Percentiles rank a stretch among this genome's conserved stretches.
Evolutionary conservation across 306 rosid genomes (phyloP).

Genomic region (Prunus mongolica): DNA sequence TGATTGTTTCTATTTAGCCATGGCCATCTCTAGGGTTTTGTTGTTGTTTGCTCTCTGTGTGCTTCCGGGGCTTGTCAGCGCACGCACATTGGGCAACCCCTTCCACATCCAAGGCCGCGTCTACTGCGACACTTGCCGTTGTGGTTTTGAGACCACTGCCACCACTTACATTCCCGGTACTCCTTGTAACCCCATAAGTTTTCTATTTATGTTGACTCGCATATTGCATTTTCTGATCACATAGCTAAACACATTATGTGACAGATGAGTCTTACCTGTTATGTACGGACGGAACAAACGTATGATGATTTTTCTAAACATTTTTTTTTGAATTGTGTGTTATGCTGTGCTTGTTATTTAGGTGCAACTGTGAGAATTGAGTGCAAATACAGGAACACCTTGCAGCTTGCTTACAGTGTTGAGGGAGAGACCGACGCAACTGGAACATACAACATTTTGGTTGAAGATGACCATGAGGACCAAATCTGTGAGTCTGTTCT

Average conservation of each 20-base stretch:
- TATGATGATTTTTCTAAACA: too few species aligned
- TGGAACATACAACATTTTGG: constrained; percentile 44
- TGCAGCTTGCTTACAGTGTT: constrained; percentile 23
- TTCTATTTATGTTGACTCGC: too few species aligned
- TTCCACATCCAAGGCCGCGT: constrained; percentile 41
- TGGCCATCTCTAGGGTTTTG: constrained; percentile 7
- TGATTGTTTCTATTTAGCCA: not conserved
- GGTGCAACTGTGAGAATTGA: constrained; percentile 62
- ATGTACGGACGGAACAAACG: too few species aligned
- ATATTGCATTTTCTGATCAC: too few species aligned
- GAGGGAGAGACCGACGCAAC: constrained; percentile 44
- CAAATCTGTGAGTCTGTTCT: constrained; percentile 44
- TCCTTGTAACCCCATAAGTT: too few species aligned
- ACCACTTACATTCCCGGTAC: constrained; percentile 44
- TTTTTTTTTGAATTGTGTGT: too few species aligned
- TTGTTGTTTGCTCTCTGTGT: constrained; percentile 35
- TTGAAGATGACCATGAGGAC: constrained; percentile 54
- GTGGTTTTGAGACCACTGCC: constrained; percentile 70
- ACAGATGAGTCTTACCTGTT: too few species aligned
- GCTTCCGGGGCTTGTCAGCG: constrained; percentile 19
- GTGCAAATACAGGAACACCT: constrained; percentile 46
- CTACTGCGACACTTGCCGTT: constrained; percentile 81
- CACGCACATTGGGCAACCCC: constrained; percentile 12
- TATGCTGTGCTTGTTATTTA: constrained; percentile 4
- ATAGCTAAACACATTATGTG: too few species aligned